Evolutionary conservation across 352 stramenopile genomes (phyloP).

Genomic region (Phytophthora syringae): DNA sequence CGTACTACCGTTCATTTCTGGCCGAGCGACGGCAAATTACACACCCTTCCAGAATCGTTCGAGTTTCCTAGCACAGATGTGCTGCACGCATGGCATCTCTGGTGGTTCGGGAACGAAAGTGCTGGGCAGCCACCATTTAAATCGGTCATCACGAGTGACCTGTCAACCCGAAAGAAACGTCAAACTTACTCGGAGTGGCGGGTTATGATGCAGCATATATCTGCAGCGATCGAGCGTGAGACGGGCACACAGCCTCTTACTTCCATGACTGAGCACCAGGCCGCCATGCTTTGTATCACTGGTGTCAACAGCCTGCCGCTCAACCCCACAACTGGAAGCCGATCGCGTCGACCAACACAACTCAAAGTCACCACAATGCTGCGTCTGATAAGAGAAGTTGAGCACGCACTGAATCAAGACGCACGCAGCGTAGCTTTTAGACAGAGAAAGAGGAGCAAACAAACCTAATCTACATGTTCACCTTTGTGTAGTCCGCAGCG

Average conservation of each 20-base stretch:
- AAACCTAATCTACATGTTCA: neutral
- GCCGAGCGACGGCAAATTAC: slow-evolving; percentile 1
- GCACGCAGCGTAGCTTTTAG: slow-evolving; percentile 3
- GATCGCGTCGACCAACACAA: neutral
- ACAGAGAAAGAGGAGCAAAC: neutral
- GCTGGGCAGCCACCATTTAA: slow-evolving; percentile 1
- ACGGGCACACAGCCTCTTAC: neutral
- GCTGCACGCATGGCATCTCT: slow-evolving; percentile 7
- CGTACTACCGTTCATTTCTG: slow-evolving; percentile 3
- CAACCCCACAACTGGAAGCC: neutral
- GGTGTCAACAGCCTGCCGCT: slow-evolving; percentile 3
- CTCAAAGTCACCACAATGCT: slow-evolving; percentile 15
- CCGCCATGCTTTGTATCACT: slow-evolving; percentile 2
- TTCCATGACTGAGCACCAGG: slow-evolving; percentile 16
- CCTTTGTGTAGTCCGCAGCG: no score
- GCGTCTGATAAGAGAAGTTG: neutral
- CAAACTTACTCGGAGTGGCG: slow-evolving; percentile 24
- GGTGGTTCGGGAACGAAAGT: slow-evolving; percentile 11
- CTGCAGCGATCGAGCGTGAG: neutral
- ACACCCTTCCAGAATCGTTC: neutral
- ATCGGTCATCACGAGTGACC: slow-evolving; percentile 1
- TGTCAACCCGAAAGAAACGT: slow-evolving; percentile 13
- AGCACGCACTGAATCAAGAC: neutral
- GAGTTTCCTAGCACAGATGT: slow-evolving; percentile 10
- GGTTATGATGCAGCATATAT: slow-evolving; percentile 17